Base-by-base conservation (phyloP, 805 yeast genomes). In the Candida tibetensis region DNA sequence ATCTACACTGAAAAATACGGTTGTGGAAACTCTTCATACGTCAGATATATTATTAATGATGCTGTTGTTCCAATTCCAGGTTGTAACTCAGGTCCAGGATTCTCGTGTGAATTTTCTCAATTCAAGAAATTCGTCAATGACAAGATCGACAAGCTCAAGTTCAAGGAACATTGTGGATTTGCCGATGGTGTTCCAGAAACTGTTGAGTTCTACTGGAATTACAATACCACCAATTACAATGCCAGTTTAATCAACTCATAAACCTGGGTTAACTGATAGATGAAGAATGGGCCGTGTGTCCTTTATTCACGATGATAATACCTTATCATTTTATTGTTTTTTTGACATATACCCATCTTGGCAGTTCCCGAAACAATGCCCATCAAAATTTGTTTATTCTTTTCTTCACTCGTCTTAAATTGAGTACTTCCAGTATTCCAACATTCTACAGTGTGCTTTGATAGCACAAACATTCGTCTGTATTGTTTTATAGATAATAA, bases 151-250 rank as follows among this genome's bases (percentile, higher is more conserved):
- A 58, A 52, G 23, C 42, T 48, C 33, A 49, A 59, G 42, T 59
- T 52, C 39, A 44, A 40, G 21, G 49, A 55, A 25, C 56, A 50
- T 33, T 69, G 74, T 50, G 42, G 48, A 9, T 43, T 53, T 14
- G 45, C 52, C 32, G 41, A 42, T 10, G 36, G 41, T 19, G 49
- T 32, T 1, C 66, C 71, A 5, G 35, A 46, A 14, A 10, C 30
- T 2, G 52, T 69, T 30, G 55, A 69, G 1, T 69, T 69, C 49
- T 68, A 61, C 52, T 69, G 75, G 75, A 71, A 69, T 47, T 69
- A 52, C 45, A 36, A 44, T 28, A 31, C 47, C 9, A 34, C 36
- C 17, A 44, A 52, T 44, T 57, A 57, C 50, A 46, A 52, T 18
- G 57, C 59, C 18, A 27, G 14, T 14, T 34, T 30, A 10, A 21